These are phyloP conservation scores for Vachellia collinsii DNA, from an alignment of 306 rosid species.

Conservation along the genomic window DNA sequence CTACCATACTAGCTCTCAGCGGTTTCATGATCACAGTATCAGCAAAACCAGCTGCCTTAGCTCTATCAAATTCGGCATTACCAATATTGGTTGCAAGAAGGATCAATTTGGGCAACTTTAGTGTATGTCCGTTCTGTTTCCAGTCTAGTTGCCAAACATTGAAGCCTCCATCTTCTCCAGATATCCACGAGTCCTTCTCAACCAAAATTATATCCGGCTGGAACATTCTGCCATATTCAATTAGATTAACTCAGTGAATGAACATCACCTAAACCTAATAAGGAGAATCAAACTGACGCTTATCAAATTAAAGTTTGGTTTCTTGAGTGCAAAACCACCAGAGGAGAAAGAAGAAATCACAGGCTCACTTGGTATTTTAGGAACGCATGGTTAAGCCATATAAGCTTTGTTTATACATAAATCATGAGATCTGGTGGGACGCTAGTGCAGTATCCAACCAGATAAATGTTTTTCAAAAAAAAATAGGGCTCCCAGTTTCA, in stretches of 20 bases:
- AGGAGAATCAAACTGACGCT: too few relatives aligned
- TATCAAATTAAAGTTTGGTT: not conserved
- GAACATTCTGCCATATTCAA: conserved; percentile 60
- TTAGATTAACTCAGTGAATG: conserved; percentile 34
- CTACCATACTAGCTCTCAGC: conserved; percentile 94
- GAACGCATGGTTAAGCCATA: not conserved
- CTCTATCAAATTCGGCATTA: conserved; percentile 65
- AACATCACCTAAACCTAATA: not conserved
- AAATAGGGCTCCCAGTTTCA: conserved; percentile 1
- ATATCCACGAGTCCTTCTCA: conserved; percentile 83
- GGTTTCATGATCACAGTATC: conserved; percentile 98
- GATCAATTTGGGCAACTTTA: conserved; percentile 73
- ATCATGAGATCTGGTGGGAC: not conserved
- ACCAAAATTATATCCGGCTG: conserved; percentile 83
- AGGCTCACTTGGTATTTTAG: not conserved
- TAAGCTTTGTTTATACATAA: not conserved
- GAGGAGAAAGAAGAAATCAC: not conserved
- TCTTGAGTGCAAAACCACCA: not conserved
- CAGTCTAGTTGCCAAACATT: conserved; percentile 56
- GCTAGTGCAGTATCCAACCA: not conserved
- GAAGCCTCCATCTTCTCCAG: conserved; percentile 68
- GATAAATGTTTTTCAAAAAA: not conserved
- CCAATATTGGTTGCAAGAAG: conserved; percentile 87
- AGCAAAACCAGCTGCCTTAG: conserved; percentile 75
- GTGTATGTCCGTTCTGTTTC: conserved; percentile 66